Base-by-base conservation (phyloP, 2,329 filamentous ascomycete genomes). In the Cercospora berteroae region DNA sequence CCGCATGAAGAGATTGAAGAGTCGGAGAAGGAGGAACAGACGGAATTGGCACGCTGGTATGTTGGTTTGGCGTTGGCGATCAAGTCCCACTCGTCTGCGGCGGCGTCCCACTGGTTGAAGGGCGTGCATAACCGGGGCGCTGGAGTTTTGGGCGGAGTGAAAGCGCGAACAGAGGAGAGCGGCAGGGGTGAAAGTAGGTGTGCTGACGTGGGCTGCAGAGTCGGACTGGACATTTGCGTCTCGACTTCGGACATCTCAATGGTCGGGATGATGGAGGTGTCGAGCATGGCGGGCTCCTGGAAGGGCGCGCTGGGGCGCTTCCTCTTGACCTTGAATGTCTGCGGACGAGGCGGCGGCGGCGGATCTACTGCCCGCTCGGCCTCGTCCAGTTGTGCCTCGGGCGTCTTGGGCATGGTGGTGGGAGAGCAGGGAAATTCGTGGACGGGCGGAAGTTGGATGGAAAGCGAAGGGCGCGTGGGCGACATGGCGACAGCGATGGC, bases 1-100 rank as follows among this genome's bases (percentile, higher is more conserved):
- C 84, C 85, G 60, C 82, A 81, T 0, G 88, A 89, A 12, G 86
- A 88, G 18, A 85, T 77, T 2, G 88, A 89, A 0, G 88, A 89
- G 74, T 89, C 85, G 2, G 87, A 89, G 55, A 85, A 81, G 65
- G 83, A 82, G 2, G 87, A 89, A 72, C 83, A 85, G 4, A 85
- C 82, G 3, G 88, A 89, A 6, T 82, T 81, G 4, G 87, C 85
- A 52, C 88, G 83, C 72, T 81, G 80, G 60, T 87, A 74, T 1
- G 69, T 60, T 13, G 74, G 72, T 52, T 69, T 69, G 18, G 68
- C 75, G 65, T 74, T 71, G 63, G 70, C 76, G 67, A 78, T 77
- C 36, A 78, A 62, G 29, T 72, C 74, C 76, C 74, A 76, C 65
- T 77, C 76, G 44, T 77, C 69, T 9, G 70, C 66, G 20, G 73